Base-by-base conservation (phyloP, 2,329 filamentous ascomycete species). In the Geosmithia flava region DNA sequence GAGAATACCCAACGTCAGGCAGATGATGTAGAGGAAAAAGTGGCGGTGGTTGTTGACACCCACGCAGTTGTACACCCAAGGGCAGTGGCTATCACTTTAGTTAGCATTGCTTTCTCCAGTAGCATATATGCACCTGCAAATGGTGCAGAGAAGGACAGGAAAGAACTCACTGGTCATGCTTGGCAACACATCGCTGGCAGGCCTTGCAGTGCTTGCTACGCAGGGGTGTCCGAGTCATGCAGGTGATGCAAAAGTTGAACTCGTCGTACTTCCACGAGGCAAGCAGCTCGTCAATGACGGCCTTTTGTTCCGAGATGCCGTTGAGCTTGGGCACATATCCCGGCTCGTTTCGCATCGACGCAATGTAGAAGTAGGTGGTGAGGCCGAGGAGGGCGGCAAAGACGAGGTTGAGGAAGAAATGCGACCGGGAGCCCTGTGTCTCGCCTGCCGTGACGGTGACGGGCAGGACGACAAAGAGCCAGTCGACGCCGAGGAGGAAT, bases 21-120 rank as follows among this genome's bases (percentile, higher is more conserved):
- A 81, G 42, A 94, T 68, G 17, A 98, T 76, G 62, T 97, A 98
- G 46, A 96, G 70, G 59, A 96, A 85, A 65, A 98, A 98, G 56
- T 96, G 90, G 15, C 93, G 83, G 59, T 97, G 86, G 63, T 97
- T 98, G 69, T 97, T 97, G 53, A 93, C 79, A 42, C 87, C 93
- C 42, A 98, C 80, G 58, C 93, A 98, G 65, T 96, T 97, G 67
- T 95, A 86, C 20, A 97, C 87, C 93, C 93, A 98, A 0, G 93
- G 93, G 59, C 93, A 98, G 62, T 98, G 93, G 60, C 88, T 94
- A 49, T 3, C 37, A n/a, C 15, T 27, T 27, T n/a, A n/a, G 40
- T 47, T 46, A 45, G 47, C 19, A 33, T n/a, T 17, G 29, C 20
- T 27, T n/a, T n/a, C n/a, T n/a, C n/a, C n/a, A n/a, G n/a, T n/a